Evolutionary conservation across 2,329 filamentous ascomycete genomes (phyloP), one percentile per base, ranked within the genome.

Genomic region (Cladosporium sp.): DNA sequence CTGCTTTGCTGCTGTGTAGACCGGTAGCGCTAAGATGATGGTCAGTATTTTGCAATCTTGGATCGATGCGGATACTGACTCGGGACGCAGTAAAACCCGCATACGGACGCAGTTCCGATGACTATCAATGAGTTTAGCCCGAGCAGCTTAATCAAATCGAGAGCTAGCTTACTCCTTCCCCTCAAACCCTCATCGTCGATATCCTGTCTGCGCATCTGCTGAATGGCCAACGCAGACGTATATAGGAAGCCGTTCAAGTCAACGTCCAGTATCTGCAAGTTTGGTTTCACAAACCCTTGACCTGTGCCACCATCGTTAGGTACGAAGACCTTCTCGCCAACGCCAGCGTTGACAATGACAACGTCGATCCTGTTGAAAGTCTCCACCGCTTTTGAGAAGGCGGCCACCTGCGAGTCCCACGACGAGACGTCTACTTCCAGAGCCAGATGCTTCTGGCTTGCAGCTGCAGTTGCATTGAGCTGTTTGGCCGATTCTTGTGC

Each of bases 1-100:
- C 61, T 72, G 69, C 58, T 73, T 72, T 6, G 70, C 70, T 32
- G 71, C 68, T 8, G 72, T 74, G 51, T 75, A 74, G 4, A 74
- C 64, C 3, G 72, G 72, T 2, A 74, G 53, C 3, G 68, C 60
- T 64, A 42, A 11, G 9, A 18, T 3, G 6, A 4, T 8, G 11
- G 50, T 53, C 35, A 53, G 50, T 46, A 37, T 13, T 6, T 34
- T n/a, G 3, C 11, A n/a, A 33, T 37, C n/a, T 13, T 14, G 22
- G 33, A 28, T 14, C 13, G 16, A 10, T 38, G 13, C 13, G n/a
- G 2, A 10, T 22, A 56, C 61, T 57, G 45, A 63, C 61, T 70
- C 0, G 72, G 68, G 3, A 72, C 67, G 54, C 64, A 69, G 48
- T 74, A 74, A 51, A 74, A 66, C 0, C 72, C 71, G 48, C 72